Conservation (phyloP, 116 monocot species). For the Cymodocea nodosa region DNA sequence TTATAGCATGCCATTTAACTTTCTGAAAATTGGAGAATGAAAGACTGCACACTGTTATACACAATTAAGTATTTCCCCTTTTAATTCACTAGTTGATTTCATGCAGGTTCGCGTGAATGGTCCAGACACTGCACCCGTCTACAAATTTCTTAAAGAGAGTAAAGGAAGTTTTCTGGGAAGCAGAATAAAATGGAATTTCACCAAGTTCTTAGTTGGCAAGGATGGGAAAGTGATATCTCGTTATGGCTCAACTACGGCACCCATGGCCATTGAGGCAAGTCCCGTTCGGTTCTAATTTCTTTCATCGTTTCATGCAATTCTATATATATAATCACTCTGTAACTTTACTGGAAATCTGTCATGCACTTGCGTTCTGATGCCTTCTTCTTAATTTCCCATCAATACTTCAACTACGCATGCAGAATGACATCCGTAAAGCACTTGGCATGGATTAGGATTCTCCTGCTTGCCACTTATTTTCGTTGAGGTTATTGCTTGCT, state of each 20-base stretch:
- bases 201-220: conserved; percentile 45
- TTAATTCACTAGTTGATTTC: background rate
- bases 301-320: background rate
- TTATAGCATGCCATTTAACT: no score
- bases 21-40: no score
- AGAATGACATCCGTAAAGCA: conserved; percentile 22
- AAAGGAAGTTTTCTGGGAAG: conserved; percentile 47
- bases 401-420: background rate
- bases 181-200: conserved; percentile 85
- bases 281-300: background rate
- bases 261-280: conserved; percentile 33
- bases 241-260: conserved; percentile 30
- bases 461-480: background rate
- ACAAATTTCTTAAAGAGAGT: conserved; percentile 73
- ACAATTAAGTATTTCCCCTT: no score
- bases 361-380: background rate
- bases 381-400: no score
- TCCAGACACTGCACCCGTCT: conserved; percentile 51
- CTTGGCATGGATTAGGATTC: conserved; percentile 10
- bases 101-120: conserved; percentile 77
- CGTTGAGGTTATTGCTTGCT: no score
- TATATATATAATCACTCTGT: background rate
- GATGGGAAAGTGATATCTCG: conserved; percentile 36
- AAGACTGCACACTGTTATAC: no score
- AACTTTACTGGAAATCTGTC: background rate